These are phyloP conservation scores for Triangularia verruculosa DNA, from an alignment of 2,329 filamentous ascomycete genomes.

Conservation along the genomic window DNA sequence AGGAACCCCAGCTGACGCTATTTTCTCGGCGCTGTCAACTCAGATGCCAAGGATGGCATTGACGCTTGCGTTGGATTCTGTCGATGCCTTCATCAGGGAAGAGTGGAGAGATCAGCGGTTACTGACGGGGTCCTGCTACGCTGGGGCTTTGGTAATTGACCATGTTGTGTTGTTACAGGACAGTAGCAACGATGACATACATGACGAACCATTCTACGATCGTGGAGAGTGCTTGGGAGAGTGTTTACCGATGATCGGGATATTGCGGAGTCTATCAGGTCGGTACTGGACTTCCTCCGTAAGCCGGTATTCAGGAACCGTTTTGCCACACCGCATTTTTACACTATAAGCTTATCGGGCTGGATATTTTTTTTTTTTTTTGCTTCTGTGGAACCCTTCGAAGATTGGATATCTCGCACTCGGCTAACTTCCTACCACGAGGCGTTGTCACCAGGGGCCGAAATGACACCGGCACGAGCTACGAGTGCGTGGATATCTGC, in stretches of 20 bases:
- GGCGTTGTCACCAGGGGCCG: background rate
- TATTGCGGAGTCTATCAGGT: background rate
- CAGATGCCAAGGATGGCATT: slow-evolving; percentile 1
- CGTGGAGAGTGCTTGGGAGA: background rate
- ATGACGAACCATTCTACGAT: background rate
- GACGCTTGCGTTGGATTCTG: background rate
- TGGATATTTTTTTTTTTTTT: background rate
- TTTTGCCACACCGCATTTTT: background rate
- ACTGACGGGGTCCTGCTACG: background rate
- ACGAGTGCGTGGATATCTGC: background rate
- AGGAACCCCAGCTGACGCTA: slow-evolving; percentile 1
- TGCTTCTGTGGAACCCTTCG: background rate
- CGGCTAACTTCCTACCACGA: background rate
- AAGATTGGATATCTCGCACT: background rate
- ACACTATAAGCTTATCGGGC: background rate
- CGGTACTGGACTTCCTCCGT: background rate
- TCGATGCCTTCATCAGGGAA: background rate
- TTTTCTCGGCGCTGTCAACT: slow-evolving; percentile 11
- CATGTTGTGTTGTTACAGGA: background rate
- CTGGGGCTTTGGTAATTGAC: background rate
- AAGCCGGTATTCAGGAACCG: background rate
- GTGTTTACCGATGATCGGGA: background rate
- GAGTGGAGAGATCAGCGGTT: background rate
- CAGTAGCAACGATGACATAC: background rate
- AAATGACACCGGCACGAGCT: background rate